phyloP scores from a whole-genome alignment of 331 rosid genomes.

The Saraca asoca region DNA sequence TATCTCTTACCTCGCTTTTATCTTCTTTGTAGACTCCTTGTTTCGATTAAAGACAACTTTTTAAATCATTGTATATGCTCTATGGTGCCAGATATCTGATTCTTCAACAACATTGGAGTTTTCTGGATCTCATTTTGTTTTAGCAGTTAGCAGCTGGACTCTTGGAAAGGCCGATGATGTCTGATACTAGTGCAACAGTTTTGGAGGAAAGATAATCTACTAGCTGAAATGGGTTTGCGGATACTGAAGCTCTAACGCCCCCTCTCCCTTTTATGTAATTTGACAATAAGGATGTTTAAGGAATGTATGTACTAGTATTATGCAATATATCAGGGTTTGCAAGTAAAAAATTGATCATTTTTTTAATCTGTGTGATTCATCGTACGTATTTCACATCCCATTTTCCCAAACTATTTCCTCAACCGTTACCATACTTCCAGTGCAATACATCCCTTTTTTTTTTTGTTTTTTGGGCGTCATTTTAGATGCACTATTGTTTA shows the following conservation, averaged over 20 bases:
- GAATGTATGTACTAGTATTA: slow-evolving; percentile 19
- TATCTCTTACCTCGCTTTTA: not conserved
- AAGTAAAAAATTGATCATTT: too few species aligned
- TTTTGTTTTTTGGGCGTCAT: too few species aligned
- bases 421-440: too few species aligned
- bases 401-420: too few species aligned
- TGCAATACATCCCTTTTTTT: too few species aligned
- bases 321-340: not conserved
- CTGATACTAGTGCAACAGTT: slow-evolving; percentile 27
- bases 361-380: too few species aligned
- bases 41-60: not conserved
- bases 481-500: too few species aligned
- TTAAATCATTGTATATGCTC: not conserved
- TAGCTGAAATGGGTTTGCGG: slow-evolving; percentile 28
- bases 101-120: not conserved
- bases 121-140: slow-evolving; percentile 16
- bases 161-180: slow-evolving; percentile 23
- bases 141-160: slow-evolving; percentile 28
- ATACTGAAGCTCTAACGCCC: slow-evolving; percentile 19
- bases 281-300: slow-evolving; percentile 23
- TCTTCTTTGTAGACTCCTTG: not conserved
- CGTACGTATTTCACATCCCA: too few species aligned
- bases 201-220: slow-evolving; percentile 29
- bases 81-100: slow-evolving; percentile 16
- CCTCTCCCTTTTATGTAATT: not conserved